phyloP scores from a whole-genome alignment of 768 basidiomycete genomes.

The Lentinus tigrinus region DNA sequence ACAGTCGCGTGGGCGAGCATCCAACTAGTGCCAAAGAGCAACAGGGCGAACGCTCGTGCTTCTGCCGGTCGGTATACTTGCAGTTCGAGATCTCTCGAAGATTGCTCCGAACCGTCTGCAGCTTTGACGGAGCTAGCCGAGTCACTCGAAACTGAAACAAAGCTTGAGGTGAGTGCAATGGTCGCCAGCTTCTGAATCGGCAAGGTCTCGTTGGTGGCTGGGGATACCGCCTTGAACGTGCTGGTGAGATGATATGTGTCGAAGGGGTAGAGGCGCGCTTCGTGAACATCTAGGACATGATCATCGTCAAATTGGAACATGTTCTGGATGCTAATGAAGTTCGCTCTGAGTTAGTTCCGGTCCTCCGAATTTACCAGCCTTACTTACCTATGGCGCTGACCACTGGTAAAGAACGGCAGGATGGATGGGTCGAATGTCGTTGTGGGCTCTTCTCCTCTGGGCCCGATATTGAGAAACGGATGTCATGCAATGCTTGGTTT shows the following conservation, averaged over 20 bases:
- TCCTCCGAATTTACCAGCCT: neutral
- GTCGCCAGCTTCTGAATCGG: slow-evolving; percentile 45
- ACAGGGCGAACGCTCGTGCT: slow-evolving; percentile 42
- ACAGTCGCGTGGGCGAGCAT: slow-evolving; percentile 52
- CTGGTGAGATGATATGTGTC: slow-evolving; percentile 52
- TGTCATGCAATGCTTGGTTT: neutral
- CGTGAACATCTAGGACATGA: slow-evolving; percentile 54
- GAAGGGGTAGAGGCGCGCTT: slow-evolving; percentile 56
- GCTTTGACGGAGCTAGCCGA: slow-evolving; percentile 35
- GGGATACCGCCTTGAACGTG: slow-evolving; percentile 42
- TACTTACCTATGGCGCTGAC: slow-evolving; percentile 41
- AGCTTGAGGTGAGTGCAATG: slow-evolving; percentile 46
- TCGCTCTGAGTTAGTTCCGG: neutral
- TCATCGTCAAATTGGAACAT: slow-evolving; percentile 57
- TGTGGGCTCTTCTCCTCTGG: slow-evolving; percentile 36
- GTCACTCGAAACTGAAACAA: slow-evolving; percentile 42
- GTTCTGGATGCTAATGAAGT: slow-evolving; percentile 44
- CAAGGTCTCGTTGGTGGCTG: slow-evolving; percentile 33
- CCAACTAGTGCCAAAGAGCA: slow-evolving; percentile 51
- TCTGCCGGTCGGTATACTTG: slow-evolving; percentile 43
- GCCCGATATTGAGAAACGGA: neutral
- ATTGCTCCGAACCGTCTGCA: slow-evolving; percentile 21
- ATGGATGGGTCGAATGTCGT: slow-evolving; percentile 45
- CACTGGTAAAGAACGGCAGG: slow-evolving; percentile 44
- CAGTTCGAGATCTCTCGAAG: slow-evolving; percentile 47